phyloP scores from a whole-genome alignment of 306 rosid genomes.

The Cicer judaicum region DNA sequence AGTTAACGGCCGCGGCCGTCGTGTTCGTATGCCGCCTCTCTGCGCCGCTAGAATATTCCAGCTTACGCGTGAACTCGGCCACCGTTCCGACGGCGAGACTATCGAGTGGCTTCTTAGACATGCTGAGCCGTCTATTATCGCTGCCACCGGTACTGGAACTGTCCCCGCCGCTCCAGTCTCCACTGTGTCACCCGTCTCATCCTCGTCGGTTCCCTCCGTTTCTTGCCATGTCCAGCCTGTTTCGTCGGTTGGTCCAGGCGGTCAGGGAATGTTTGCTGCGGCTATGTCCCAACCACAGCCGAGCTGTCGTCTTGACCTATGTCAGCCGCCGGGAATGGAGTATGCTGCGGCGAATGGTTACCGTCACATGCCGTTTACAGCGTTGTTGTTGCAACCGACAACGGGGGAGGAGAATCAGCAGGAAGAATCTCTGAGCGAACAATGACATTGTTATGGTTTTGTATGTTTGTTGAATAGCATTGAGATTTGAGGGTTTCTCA shows the following conservation, averaged over 20 bases:
- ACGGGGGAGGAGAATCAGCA: slow-evolving; percentile 57
- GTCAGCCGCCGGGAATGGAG: slow-evolving; percentile 62
- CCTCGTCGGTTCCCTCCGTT: slow-evolving; percentile 51
- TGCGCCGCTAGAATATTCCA: slow-evolving; percentile 93
- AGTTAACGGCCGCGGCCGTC: slow-evolving; percentile 94
- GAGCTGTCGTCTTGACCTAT: slow-evolving; percentile 67
- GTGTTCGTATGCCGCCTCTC: slow-evolving; percentile 94
- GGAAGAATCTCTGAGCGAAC: slow-evolving; percentile 58
- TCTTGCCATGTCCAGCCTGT: slow-evolving; percentile 55
- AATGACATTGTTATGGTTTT: slow-evolving; percentile 31
- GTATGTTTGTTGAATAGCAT: slow-evolving; percentile 8
- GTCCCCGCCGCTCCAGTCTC: slow-evolving; percentile 61
- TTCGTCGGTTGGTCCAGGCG: slow-evolving; percentile 32
- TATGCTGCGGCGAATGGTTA: slow-evolving; percentile 51
- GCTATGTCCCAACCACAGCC: slow-evolving; percentile 55
- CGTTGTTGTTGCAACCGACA: slow-evolving; percentile 74
- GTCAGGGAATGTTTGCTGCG: slow-evolving; percentile 54
- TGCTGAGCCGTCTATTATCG: slow-evolving; percentile 83
- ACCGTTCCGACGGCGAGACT: slow-evolving; percentile 97
- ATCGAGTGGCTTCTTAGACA: slow-evolving; percentile 95
- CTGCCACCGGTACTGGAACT: slow-evolving; percentile 85
- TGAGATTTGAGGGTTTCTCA: neutral
- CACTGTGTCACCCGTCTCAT: slow-evolving; percentile 34
- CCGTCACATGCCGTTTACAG: slow-evolving; percentile 86
- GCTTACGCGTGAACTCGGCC: slow-evolving; percentile 91